Percentiles rank a stretch among this genome's conserved stretches.
Evolutionary conservation across 306 rosid genomes (phyloP).

Genomic region (Sicyos edulis): DNA sequence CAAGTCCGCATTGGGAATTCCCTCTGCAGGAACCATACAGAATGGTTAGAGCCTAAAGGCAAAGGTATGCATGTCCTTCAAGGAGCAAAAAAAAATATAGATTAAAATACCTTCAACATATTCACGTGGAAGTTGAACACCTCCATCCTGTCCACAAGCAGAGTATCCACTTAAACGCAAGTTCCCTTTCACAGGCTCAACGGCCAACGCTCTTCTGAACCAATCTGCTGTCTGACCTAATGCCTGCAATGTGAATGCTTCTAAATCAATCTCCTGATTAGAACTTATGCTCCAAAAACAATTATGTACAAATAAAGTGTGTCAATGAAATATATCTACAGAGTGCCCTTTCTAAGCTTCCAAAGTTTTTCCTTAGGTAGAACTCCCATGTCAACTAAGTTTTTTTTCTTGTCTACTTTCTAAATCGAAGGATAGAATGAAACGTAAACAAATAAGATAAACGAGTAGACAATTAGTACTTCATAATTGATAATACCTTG

Average conservation of each 20-base stretch:
- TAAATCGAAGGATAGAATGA: constrained; percentile 9
- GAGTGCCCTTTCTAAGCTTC: not conserved
- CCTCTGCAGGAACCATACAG: constrained; percentile 42
- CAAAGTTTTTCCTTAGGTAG: not conserved
- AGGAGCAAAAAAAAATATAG: not conserved
- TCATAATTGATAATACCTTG: constrained; percentile 41
- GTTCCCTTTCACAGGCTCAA: constrained; percentile 94
- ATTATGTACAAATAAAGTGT: not conserved
- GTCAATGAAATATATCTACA: not conserved
- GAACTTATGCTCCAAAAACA: not conserved
- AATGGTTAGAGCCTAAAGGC: constrained; percentile 1
- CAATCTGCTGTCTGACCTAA: constrained; percentile 91
- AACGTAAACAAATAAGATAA: not conserved
- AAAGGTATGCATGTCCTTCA: not conserved
- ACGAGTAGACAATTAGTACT: not conserved
- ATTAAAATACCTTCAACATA: constrained; percentile 74
- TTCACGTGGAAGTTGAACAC: constrained; percentile 87
- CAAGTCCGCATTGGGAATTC: constrained; percentile 79
- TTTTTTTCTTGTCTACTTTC: not conserved
- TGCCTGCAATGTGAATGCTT: constrained; percentile 50
- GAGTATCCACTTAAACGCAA: constrained; percentile 94
- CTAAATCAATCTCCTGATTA: constrained; percentile 22
- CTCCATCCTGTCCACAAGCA: constrained; percentile 99
- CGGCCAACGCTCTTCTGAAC: constrained; percentile 88
- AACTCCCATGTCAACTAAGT: not conserved